Evolutionary conservation across 306 rosid genomes (phyloP), one percentile per base, ranked within the genome.

Genomic region (Cyamopsis tetragonoloba): DNA sequence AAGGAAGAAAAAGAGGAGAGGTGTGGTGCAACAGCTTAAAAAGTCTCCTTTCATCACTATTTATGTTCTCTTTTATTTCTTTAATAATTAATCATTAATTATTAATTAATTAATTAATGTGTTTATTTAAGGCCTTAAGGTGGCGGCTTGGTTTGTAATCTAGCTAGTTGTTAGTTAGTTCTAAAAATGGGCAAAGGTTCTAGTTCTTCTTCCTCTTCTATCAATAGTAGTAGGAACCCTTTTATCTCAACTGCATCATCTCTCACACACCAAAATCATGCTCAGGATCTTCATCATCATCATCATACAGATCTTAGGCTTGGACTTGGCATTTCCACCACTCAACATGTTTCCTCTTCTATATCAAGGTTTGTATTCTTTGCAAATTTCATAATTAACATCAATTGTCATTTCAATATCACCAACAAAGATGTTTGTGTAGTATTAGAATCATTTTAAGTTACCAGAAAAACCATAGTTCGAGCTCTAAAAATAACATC

Each of bases 281-380:
- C 63, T n/a, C 2, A 18, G 43, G 69, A 73, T 28, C 86, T 80
- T 75, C 77, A 57, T n/a, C 2, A 18, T 42, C 66, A 73, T 28
- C 86, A 78, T 75, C 77, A 57, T 54, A 82, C 91, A 17, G 95
- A 88, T 75, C 89, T 88, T 41, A 77, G 81, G 41, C 95, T 85
- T 37, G 95, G 95, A 10, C 77, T 83, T 0, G 54, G 83, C 89
- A 53, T 84, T 68, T 73, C 84, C 1, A 13, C 89, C 13, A 69
- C 91, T 51, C 82, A 68, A 59, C 77, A 30, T 81, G 37, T 51
- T 56, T 68, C 38, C 65, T 41, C 82, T 73, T 72, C 83, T 14
- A 30, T 28, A 37, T 79, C 83, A 73, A 75, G 88, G 86, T 86
- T 42, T 19, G 15, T 53, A 24, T 11, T 4, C n/a, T 15, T 20